Evolutionary conservation across 768 basidiomycete genomes (phyloP), one percentile per base, ranked within the genome.

Genomic region (Thelephora ganbajun): DNA sequence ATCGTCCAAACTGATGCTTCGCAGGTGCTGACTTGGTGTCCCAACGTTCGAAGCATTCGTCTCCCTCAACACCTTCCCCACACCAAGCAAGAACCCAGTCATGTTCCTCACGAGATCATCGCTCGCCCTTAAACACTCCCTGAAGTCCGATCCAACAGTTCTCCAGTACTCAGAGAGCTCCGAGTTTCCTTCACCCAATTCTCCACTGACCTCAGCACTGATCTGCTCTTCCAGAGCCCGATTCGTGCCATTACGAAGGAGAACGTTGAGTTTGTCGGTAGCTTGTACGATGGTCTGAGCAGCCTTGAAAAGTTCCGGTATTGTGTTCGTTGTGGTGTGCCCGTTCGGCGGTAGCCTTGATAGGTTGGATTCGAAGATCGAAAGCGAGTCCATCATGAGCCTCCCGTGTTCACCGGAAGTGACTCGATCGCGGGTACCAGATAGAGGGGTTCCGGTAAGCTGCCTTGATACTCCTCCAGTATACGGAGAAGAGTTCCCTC

Each of bases 81-180:
- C 69, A 30, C 82, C 80, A n/a, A 89, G 64, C 53, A 90, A 61
- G 50, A 90, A 76, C 36, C 77, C 79, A 6, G 87, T 90, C 59
- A 85, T 66, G 6, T 76, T 78, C 47, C 88, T 67, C 3, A 89
- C 80, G 42, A 88, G 66, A 59, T 90, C 87, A 58, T 90, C 88
- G 51, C 82, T 82, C 47, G 77, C 72, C 55, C 80, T 69, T 53
- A 84, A 53, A 45, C 76, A 72, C 46, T 90, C 87, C 34, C 85
- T 65, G 54, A 77, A 83, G 53, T 90, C 86, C 7, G 71, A 71
- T 0, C 82, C 81, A 5, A 88, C 72, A 43, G 69, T 65, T 47
- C 72, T 67, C 86, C 85, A 89, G 23, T 86, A 63, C 47, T 79
- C 76, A 11, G 66, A 70, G 20, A 74, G 53, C 41, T 72, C 64